Evolutionary conservation across 2,329 filamentous ascomycete genomes (phyloP), one percentile per base, ranked within the genome.

Genomic region (Fusarium abutilonis): DNA sequence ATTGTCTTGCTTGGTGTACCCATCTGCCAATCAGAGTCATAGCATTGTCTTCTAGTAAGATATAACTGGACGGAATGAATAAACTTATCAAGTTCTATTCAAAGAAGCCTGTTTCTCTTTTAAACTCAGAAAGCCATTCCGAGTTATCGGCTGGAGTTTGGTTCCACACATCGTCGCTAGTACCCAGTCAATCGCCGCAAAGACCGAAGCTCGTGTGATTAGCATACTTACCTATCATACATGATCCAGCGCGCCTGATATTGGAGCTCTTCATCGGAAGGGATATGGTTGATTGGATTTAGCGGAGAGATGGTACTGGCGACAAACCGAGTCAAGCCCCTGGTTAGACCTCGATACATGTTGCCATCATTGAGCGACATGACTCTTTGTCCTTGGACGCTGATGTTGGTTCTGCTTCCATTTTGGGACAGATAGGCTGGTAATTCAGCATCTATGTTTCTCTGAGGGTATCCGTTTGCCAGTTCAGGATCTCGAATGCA

Each of bases 221-320:
- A 10, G 2, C 11, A 2, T 6, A 58, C 66, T 55, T 21, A 72
- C 70, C 71, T 70, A 17, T 73, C 72, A 5, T 67, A 70, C 29
- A 72, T 49, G 23, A 77, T 75, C 51, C 69, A 71, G 1, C 72
- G 66, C 2, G 75, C 76, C 52, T 77, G 72, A 7, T 67, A 59
- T 17, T 75, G 64, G 1, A 78, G 53, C 31, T 78, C 75, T 6
- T 72, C 71, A 15, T 78, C 75, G 0, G 73, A 76, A 0, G 75
- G 75, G 0, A 74, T 47, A 3, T 71, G 69, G 13, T 49, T 71
- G 45, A 66, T 67, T 2, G 71, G 71, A 10, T 73, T 73, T 9
- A 66, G 70, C 44, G 60, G 74, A 14, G 67, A 75, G 72, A 68
- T 75, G 0, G 70, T 70, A 1, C 56, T 38, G 4, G 66, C 69